phyloP scores from a whole-genome alignment of 78 protist genomes.

The Chrysochromulina parva region DNA sequence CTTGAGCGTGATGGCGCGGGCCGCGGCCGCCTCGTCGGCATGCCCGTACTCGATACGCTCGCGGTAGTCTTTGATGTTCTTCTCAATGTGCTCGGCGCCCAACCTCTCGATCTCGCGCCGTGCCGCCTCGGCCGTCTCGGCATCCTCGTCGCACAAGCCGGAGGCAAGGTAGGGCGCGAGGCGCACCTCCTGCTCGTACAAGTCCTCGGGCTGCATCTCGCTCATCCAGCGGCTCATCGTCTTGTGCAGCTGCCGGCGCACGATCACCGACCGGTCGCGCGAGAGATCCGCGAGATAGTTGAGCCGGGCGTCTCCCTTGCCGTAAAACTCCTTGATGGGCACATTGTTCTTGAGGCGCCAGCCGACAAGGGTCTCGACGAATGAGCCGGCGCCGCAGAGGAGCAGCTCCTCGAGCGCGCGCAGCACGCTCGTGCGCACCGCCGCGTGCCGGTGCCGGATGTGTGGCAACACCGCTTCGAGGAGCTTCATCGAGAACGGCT shows the following conservation, averaged over 20 bases:
- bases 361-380: slow-evolving; percentile 13
- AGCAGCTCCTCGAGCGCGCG: neutral
- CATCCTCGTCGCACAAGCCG: neutral
- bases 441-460: neutral
- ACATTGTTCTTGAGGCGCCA: neutral
- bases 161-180: neutral
- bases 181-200: slow-evolving; percentile 8
- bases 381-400: neutral
- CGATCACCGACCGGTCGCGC: neutral
- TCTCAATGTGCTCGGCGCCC: neutral
- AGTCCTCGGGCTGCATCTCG: neutral
- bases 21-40: neutral
- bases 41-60: neutral
- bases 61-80: neutral
- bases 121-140: neutral
- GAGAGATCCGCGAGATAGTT: neutral
- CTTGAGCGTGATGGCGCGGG: too few relatives aligned
- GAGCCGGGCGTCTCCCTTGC: neutral
- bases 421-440: neutral
- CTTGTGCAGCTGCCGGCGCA: neutral
- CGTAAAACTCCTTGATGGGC: slow-evolving; percentile 7
- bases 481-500: neutral
- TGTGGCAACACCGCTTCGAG: neutral
- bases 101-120: neutral
- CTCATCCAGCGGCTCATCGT: neutral